Evolutionary conservation across 2,329 filamentous ascomycete species (phyloP).

Genomic region (Colletotrichum scovillei): DNA sequence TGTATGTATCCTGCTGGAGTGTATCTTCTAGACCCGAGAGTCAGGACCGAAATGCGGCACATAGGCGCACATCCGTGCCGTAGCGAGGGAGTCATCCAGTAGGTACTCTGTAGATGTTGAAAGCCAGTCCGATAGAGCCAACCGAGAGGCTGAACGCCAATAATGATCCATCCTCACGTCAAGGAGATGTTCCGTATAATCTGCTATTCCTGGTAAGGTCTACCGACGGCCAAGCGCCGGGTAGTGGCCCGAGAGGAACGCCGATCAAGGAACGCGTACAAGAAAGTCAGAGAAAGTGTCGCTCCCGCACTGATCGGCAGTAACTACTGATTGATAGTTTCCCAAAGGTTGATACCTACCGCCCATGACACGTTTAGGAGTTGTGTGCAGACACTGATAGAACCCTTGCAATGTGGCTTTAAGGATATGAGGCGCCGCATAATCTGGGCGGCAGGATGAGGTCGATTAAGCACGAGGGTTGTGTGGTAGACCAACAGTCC

Average conservation of each 20-base stretch:
- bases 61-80: slow-evolving; percentile 8
- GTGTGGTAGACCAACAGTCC: not conserved
- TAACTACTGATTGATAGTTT: not conserved
- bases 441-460: slow-evolving; percentile 14
- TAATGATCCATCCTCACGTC: slow-evolving; percentile 3
- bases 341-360: not conserved
- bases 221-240: not conserved
- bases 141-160: not conserved
- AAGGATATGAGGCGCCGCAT: slow-evolving; percentile 14
- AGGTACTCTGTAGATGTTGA: not conserved
- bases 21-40: slow-evolving; percentile 18
- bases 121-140: not conserved
- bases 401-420: not conserved
- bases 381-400: not conserved
- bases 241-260: slow-evolving; percentile 5
- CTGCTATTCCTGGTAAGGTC: slow-evolving; percentile 1
- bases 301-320: slow-evolving; percentile 13
- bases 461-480: slow-evolving; percentile 2
- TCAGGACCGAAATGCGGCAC: slow-evolving; percentile 16
- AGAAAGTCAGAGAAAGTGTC: not conserved
- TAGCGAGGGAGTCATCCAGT: not conserved
- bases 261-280: slow-evolving; percentile 7
- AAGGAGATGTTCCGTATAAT: not conserved
- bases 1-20: slow-evolving; percentile 2
- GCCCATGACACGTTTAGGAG: slow-evolving; percentile 2